These are phyloP conservation scores for Lecanicillium sp. DNA, from an alignment of 2,329 filamentous ascomycete genomes.

Conservation along the genomic window DNA sequence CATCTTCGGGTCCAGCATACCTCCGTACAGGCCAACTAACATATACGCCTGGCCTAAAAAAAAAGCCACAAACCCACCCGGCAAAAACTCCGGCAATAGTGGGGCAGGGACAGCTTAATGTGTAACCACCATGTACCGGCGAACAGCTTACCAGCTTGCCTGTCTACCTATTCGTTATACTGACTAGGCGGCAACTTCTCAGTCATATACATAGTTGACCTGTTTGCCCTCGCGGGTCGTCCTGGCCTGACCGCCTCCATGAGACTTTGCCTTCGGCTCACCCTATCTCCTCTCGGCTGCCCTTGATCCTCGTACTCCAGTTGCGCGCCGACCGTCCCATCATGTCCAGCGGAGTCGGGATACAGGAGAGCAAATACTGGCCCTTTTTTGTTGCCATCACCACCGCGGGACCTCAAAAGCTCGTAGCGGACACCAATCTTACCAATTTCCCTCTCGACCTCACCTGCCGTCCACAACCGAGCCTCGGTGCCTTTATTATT, in stretches of 20 bases:
- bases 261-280: slow-evolving; percentile 6
- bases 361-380: no score
- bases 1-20: no score
- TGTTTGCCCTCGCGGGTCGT: background rate
- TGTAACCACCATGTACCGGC: no score
- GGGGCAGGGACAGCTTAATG: no score
- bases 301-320: background rate
- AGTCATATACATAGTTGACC: background rate
- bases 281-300: background rate
- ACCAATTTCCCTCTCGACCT: background rate
- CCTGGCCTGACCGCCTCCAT: slow-evolving; percentile 1
- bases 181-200: background rate
- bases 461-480: background rate
- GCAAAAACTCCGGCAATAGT: no score
- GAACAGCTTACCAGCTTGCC: no score
- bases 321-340: no score
- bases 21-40: no score
- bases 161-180: no score
- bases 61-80: no score
- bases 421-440: slow-evolving; percentile 1
- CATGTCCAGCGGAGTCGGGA: no score
- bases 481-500: background rate
- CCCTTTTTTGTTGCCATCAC: background rate
- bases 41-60: no score
- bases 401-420: background rate